Evolutionary conservation across 805 yeast genomes (phyloP).

Genomic region (Pichia phayaonensis): DNA sequence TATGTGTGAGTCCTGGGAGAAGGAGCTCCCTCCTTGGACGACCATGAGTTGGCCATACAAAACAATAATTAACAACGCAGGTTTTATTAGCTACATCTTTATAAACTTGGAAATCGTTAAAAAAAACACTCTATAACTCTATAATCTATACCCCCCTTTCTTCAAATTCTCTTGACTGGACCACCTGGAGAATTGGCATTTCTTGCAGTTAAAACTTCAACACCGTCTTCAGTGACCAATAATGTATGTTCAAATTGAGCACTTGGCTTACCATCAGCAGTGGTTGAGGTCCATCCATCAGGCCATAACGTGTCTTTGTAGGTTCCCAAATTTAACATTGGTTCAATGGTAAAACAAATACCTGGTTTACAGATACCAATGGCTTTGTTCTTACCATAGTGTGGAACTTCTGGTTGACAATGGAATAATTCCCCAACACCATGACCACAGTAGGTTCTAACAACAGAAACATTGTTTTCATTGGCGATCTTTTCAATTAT

Average conservation of each 20-base stretch:
- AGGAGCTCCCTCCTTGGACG: too few species aligned
- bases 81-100: background rate
- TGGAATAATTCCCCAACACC: conserved; percentile 87
- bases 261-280: conserved; percentile 81
- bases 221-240: conserved; percentile 88
- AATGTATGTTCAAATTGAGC: conserved; percentile 96
- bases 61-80: too few species aligned
- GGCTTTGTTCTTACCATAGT: conserved; percentile 88
- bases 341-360: conserved; percentile 94
- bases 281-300: conserved; percentile 92
- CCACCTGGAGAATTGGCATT: conserved; percentile 85
- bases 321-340: conserved; percentile 86
- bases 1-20: background rate
- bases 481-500: conserved; percentile 82
- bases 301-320: conserved; percentile 88
- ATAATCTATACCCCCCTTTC: background rate
- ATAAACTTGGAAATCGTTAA: background rate
- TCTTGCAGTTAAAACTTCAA: conserved; percentile 83
- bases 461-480: conserved; percentile 74
- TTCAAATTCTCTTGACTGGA: conserved; percentile 44
- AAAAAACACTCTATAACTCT: background rate
- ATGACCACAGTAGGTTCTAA: conserved; percentile 88
- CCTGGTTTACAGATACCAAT: conserved; percentile 94
- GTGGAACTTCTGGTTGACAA: conserved; percentile 87
- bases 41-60: too few species aligned